Evolutionary conservation across 805 yeast species (phyloP), one percentile per base, ranked within the genome.

Genomic region (Kluyveromyces siamensis): DNA sequence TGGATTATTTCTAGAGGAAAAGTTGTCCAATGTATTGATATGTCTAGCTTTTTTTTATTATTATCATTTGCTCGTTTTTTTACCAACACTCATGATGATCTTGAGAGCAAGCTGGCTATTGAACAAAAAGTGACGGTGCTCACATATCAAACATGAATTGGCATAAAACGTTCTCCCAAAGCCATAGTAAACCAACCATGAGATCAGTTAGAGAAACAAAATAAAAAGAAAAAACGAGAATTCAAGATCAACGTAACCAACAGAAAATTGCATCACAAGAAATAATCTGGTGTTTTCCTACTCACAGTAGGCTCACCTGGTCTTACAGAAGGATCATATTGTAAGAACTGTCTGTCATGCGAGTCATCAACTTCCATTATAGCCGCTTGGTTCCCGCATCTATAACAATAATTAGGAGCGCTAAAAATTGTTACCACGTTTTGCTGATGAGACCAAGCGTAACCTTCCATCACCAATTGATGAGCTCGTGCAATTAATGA

Each of bases 271-370:
- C 33, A 48, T 76, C 72, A 87, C 69, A 89, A 77, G 78, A 91
- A 91, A 69, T 91, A 91, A 70, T 91, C 98, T 13, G 99, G 98
- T 9, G 97, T 90, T 68, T 91, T 89, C 69, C 98, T 81, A 41
- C 95, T 87, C 38, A 90, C 98, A 9, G 96, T 87, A 50, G 99
- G 98, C 72, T 91, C 99, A 51, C 96, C 96, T 13, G 97, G 96
- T 71, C 99, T 82, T 52, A 93, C 89, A 47, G 90, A 83, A 45
- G 98, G 98, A 66, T 91, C 98, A 69, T 91, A 91, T 70, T 91
- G 97, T 69, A 91, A 72, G 67, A 89, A 88, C 66, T 83, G 95
- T 77, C 87, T 83, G 67, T 86, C 83, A 69, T 87, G 91, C 65
- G 83, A 84, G 68, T 90, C 97, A 67, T 90, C 96, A 52, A 90